phyloP scores from a whole-genome alignment of 768 basidiomycete species.

The Auriscalpium microsporum region DNA sequence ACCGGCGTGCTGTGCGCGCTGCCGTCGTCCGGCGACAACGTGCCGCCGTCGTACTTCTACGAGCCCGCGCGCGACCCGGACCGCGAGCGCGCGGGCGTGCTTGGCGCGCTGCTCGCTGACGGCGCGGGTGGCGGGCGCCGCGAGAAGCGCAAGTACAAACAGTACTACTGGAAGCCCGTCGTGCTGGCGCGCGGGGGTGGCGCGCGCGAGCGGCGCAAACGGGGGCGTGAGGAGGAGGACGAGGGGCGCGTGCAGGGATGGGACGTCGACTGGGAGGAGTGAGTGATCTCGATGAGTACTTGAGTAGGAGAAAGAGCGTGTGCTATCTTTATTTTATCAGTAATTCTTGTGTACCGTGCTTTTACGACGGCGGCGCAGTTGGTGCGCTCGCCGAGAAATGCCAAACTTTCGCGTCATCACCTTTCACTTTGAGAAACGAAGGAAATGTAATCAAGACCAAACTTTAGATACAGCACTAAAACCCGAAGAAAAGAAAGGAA shows the following conservation, averaged over 20 bases:
- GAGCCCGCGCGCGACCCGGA: conserved; percentile 8
- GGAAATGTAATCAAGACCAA: no score
- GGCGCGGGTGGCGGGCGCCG: conserved; percentile 49
- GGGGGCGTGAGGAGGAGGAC: background rate
- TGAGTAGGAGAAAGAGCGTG: no score
- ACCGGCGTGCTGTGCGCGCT: conserved; percentile 6
- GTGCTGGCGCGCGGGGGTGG: conserved; percentile 8
- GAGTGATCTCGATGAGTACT: background rate
- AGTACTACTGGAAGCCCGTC: conserved; percentile 74
- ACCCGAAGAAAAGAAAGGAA: no score
- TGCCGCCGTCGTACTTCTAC: conserved; percentile 13
- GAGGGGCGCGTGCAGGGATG: background rate
- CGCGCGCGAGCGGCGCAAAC: background rate
- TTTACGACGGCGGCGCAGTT: no score
- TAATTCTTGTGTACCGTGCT: no score
- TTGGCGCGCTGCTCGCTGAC: conserved; percentile 32
- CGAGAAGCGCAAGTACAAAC: conserved; percentile 78
- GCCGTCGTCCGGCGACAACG: conserved; percentile 6
- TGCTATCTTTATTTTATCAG: no score
- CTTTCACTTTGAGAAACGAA: no score
- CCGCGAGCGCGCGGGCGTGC: conserved; percentile 9
- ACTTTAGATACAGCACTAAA: no score
- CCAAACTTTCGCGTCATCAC: no score
- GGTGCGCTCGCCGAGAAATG: no score
- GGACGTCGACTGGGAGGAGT: conserved; percentile 18